Evolutionary conservation across 306 rosid species (phyloP).

Genomic region (Ammopiptanthus mongolicus): DNA sequence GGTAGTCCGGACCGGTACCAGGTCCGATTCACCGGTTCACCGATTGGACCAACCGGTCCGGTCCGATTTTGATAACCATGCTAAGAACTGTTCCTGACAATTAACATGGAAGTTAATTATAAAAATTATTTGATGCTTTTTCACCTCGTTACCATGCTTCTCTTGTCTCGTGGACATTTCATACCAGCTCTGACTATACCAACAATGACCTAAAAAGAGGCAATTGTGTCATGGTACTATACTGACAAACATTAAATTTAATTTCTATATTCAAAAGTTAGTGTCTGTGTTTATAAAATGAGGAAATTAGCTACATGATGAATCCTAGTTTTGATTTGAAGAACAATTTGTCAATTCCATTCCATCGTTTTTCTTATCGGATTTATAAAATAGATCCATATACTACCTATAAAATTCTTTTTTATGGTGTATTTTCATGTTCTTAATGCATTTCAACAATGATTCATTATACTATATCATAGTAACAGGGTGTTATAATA

Average conservation of each 20-base stretch:
- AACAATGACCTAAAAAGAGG: conserved; percentile 28
- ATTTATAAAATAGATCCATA: background rate
- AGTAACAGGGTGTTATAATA: too few relatives aligned
- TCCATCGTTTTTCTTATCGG: background rate
- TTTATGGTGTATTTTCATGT: background rate
- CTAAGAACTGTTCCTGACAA: conserved; percentile 26
- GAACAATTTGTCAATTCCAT: background rate
- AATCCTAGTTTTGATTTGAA: background rate
- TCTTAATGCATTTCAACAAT: too few relatives aligned
- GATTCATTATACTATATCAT: too few relatives aligned
- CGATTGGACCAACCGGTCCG: too few relatives aligned
- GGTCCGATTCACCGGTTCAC: too few relatives aligned
- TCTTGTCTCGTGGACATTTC: conserved; percentile 36
- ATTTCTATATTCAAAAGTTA: background rate
- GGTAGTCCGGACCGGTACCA: too few relatives aligned
- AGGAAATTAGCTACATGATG: background rate
- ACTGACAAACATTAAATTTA: too few relatives aligned
- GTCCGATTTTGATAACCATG: too few relatives aligned
- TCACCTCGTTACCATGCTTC: conserved; percentile 17
- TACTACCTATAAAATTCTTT: background rate
- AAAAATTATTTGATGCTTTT: too few relatives aligned
- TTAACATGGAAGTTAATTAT: conserved; percentile 31
- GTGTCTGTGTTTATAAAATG: background rate
- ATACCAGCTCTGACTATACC: conserved; percentile 23
- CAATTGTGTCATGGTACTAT: background rate